Conservation (phyloP, 78 protist genomes). For the Neovahlkampfia damariscottae region DNA sequence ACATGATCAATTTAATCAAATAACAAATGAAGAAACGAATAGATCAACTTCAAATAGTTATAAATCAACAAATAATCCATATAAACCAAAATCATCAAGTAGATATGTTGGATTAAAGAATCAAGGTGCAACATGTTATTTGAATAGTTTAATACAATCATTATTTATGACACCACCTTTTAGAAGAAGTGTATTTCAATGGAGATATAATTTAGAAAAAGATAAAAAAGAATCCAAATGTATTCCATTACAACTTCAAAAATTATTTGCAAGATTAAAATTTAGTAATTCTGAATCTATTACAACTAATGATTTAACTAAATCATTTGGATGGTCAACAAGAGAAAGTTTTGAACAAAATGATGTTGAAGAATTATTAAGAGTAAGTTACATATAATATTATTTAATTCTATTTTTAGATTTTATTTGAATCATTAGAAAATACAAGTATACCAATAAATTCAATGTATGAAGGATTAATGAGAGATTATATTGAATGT, state of each 20-base stretch:
- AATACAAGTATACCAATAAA: not conserved
- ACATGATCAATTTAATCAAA: no score
- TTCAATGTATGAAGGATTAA: not conserved
- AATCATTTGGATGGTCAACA: slow-evolving; percentile 89
- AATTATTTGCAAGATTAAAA: not conserved
- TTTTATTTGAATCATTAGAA: not conserved
- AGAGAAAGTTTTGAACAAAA: slow-evolving; percentile 85
- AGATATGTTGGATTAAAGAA: slow-evolving; percentile 38
- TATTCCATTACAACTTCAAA: not conserved
- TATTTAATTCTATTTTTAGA: not conserved
- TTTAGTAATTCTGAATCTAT: not conserved
- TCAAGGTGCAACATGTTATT: slow-evolving; percentile 66
- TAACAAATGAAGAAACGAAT: no score
- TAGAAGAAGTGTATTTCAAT: slow-evolving; percentile 14
- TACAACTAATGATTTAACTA: slow-evolving; percentile 43
- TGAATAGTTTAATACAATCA: slow-evolving; percentile 59
- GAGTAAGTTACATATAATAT: slow-evolving; percentile 41
- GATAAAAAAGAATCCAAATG: not conserved
- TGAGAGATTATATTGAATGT: not conserved
- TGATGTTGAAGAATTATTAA: slow-evolving; percentile 92
- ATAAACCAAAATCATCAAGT: not conserved
- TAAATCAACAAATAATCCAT: no score
- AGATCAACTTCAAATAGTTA: no score
- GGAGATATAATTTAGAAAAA: not conserved
- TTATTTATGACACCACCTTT: slow-evolving; percentile 52